A percentile compares a stretch with the other conserved stretches of the same genome.
Evolutionary conservation across 768 basidiomycete genomes (phyloP).

Genomic region (Mycena capillaripes): DNA sequence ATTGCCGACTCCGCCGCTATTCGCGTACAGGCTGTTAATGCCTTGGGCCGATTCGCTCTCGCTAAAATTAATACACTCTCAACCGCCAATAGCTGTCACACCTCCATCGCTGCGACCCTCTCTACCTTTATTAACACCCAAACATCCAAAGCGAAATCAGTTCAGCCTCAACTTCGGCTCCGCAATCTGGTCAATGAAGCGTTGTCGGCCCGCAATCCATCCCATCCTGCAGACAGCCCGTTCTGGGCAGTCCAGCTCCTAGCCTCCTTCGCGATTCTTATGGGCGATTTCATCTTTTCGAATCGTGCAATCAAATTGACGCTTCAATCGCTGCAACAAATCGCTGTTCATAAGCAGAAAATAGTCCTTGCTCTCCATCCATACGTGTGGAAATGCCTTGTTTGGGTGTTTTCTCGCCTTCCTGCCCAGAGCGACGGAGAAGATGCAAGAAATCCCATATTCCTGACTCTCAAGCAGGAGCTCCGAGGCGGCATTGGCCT

Average conservation of each 20-base stretch:
- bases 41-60: conserved; percentile 67
- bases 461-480: conserved; percentile 62
- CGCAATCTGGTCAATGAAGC: conserved; percentile 44
- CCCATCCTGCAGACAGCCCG: conserved; percentile 45
- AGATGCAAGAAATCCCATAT: conserved; percentile 50
- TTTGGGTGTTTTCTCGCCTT: conserved; percentile 69
- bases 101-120: conserved; percentile 20
- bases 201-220: conserved; percentile 40
- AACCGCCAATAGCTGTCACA: conserved; percentile 24
- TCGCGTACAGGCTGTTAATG: conserved; percentile 69
- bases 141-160: conserved; percentile 10
- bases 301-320: conserved; percentile 55
- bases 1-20: conserved; percentile 42
- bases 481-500: conserved; percentile 59
- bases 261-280: conserved; percentile 63
- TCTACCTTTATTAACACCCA: conserved; percentile 27
- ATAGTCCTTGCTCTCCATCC: conserved; percentile 55
- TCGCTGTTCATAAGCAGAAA: conserved; percentile 50
- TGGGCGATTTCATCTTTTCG: conserved; percentile 59
- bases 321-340: conserved; percentile 48
- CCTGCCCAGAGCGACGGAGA: conserved; percentile 37
- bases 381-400: conserved; percentile 65
- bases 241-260: conserved; percentile 61
- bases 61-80: conserved; percentile 49
- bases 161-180: conserved; percentile 38